Conservation (phyloP, 1,139 yeast species). For the Protomyces macrosporus region DNA sequence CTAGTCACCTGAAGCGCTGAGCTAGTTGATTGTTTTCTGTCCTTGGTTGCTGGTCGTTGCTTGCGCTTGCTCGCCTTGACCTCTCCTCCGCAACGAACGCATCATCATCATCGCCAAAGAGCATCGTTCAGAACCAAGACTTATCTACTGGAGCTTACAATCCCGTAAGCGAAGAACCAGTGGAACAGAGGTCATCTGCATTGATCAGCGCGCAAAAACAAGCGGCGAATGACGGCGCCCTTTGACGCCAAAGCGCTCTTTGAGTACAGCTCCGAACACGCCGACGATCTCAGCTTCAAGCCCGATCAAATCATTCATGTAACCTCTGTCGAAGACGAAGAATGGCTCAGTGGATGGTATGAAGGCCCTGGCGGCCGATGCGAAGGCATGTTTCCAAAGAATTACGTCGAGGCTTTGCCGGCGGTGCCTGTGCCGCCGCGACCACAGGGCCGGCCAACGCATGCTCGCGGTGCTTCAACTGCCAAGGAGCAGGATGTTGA, state of each 20-base stretch:
- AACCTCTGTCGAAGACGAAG: conserved; percentile 73
- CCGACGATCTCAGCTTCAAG: conserved; percentile 72
- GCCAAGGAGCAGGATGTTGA: too few relatives aligned
- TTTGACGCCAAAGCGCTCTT: conserved; percentile 47
- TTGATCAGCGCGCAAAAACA: too few relatives aligned
- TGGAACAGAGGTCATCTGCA: too few relatives aligned
- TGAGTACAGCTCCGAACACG: conserved; percentile 70
- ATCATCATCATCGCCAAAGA: too few relatives aligned
- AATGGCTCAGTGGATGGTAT: conserved; percentile 78
- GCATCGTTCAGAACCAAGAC: too few relatives aligned
- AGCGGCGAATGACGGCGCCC: neutral
- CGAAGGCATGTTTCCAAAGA: conserved; percentile 81
- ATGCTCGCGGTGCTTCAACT: neutral
- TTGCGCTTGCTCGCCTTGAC: too few relatives aligned
- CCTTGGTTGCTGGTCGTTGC: too few relatives aligned
- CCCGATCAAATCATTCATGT: conserved; percentile 69
- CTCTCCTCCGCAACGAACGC: too few relatives aligned
- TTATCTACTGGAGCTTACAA: too few relatives aligned
- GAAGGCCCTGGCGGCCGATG: conserved; percentile 42
- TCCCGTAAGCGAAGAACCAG: too few relatives aligned
- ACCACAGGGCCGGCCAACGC: neutral
- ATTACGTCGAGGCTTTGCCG: conserved; percentile 58
- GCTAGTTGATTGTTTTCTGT: too few relatives aligned
- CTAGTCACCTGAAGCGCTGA: too few relatives aligned
- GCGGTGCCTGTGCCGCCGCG: conserved; percentile 32